Conservation (phyloP, 75 land plant genomes). For the Gnetum montanum region DNA sequence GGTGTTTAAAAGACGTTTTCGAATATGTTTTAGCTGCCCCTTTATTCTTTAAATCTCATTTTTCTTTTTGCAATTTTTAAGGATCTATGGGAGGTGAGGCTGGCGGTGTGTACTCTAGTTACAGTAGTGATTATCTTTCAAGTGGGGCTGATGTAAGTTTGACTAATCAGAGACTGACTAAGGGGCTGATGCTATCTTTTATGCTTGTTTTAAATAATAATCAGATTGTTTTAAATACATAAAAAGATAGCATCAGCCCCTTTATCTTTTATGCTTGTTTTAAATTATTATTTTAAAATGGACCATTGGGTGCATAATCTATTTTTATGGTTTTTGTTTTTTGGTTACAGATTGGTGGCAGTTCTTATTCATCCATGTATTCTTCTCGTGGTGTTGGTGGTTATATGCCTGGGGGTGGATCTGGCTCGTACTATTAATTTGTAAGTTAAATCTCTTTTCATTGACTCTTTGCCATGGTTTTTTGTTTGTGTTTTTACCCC, state of each 20-base stretch:
- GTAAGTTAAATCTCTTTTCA: neutral
- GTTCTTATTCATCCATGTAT: constrained; percentile 60
- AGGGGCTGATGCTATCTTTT: neutral
- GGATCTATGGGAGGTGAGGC: constrained; percentile 47
- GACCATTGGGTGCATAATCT: neutral
- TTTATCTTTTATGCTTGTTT: neutral
- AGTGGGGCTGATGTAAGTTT: constrained; percentile 45
- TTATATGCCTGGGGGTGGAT: constrained; percentile 42
- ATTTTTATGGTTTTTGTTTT: neutral
- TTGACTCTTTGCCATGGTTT: neutral
- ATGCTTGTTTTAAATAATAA: neutral
- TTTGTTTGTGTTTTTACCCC: no score
- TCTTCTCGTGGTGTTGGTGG: constrained; percentile 44
- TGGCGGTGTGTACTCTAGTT: constrained; percentile 42
- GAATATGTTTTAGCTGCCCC: neutral
- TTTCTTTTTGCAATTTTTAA: constrained; percentile 9
- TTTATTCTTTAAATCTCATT: neutral
- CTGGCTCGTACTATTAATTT: constrained; percentile 57
- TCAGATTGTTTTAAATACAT: neutral
- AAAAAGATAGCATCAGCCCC: neutral
- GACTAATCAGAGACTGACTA: neutral
- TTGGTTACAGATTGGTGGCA: constrained; percentile 41
- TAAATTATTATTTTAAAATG: neutral
- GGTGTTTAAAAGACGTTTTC: neutral
- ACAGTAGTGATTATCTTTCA: constrained; percentile 34